Evolutionary conservation across 169 alveolate species (phyloP).

Genomic region (Plasmodium falciparum): DNA sequence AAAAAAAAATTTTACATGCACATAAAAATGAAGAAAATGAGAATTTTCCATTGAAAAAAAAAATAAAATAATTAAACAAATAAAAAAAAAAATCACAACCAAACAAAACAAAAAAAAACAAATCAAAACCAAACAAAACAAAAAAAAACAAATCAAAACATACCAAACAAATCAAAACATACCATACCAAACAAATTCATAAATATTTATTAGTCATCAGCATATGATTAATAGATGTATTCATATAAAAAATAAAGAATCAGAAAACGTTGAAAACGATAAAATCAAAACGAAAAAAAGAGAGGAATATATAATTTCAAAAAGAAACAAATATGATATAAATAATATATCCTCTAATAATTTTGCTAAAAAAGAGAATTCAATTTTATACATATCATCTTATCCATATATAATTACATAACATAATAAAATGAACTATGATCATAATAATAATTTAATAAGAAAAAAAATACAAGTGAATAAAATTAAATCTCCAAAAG

Average conservation of each 20-base stretch:
- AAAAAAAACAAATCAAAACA: no score
- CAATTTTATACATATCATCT: neutral
- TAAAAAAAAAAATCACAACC: neutral
- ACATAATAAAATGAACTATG: neutral
- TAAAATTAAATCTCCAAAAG: conserved; percentile 22
- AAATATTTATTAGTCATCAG: no score
- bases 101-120: neutral
- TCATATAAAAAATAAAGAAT: neutral
- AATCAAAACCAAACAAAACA: neutral
- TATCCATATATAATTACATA: conserved; percentile 14
- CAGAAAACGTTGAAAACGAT: neutral
- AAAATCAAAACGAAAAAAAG: neutral
- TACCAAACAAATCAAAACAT: no score
- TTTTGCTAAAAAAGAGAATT: conserved; percentile 2
- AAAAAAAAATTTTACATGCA: no score
- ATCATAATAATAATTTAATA: conserved; percentile 11
- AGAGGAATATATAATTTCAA: conserved; percentile 1
- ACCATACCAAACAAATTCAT: no score
- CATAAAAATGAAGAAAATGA: no score
- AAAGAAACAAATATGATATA: conserved; percentile 12
- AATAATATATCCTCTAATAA: neutral
- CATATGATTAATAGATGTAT: neutral
- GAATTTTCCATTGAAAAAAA: conserved; percentile 15
- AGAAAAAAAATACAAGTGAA: conserved; percentile 24
- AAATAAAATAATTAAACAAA: neutral